Percentiles rank a stretch among this genome's conserved stretches.
Evolutionary conservation across 2,329 filamentous ascomycete species (phyloP).

Genomic region (Calonectria multiphialidica): DNA sequence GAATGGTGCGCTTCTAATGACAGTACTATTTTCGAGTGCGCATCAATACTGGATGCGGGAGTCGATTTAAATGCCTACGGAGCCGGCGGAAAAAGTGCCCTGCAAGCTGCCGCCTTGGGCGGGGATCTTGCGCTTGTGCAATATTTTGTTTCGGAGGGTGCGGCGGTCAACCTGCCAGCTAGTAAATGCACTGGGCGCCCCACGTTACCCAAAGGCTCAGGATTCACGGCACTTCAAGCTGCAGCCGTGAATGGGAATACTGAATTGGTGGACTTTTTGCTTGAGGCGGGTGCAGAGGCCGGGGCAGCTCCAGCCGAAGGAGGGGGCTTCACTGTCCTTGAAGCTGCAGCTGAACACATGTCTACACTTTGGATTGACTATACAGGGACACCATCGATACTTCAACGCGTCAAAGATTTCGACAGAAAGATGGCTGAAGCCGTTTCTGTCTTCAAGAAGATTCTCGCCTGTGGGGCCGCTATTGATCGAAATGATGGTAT

Average conservation of each 20-base stretch:
- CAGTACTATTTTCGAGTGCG: background rate
- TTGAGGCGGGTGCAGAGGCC: background rate
- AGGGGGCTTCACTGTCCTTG: background rate
- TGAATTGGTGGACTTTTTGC: background rate
- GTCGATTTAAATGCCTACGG: conserved; percentile 6
- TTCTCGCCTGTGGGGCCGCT: background rate
- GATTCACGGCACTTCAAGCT: background rate
- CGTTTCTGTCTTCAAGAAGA: background rate
- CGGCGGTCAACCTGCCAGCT: background rate
- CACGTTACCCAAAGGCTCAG: background rate
- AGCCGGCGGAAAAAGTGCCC: background rate
- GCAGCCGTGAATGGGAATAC: background rate
- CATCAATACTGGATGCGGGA: background rate
- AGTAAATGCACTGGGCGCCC: background rate
- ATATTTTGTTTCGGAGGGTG: background rate
- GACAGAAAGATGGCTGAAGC: too few relatives aligned
- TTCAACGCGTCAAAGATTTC: too few relatives aligned
- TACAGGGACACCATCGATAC: too few relatives aligned
- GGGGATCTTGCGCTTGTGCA: background rate
- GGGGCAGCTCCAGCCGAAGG: background rate
- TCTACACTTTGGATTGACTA: too few relatives aligned
- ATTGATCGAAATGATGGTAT: background rate
- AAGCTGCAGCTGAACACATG: background rate
- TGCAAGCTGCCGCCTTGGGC: background rate
- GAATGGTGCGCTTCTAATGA: background rate